Conservation (phyloP, 352 stramenopile species). For the Globisporangium sylvaticum region DNA sequence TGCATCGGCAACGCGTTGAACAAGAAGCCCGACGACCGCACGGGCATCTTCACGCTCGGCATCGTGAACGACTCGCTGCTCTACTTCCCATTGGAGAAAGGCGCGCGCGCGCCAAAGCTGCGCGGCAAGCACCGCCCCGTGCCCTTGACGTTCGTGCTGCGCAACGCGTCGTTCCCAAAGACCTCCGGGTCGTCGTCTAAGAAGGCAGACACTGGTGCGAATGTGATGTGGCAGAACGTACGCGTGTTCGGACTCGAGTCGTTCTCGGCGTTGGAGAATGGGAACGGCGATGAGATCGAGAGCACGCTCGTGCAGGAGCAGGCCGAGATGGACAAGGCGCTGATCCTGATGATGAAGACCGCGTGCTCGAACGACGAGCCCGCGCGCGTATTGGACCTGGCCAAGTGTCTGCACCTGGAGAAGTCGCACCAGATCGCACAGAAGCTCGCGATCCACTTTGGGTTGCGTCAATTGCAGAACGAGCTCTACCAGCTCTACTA, state of each 20-base stretch:
- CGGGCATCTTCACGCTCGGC: conserved; percentile 61
- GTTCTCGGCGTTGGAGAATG: background rate
- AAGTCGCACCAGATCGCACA: conserved; percentile 84
- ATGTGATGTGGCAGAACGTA: conserved; percentile 71
- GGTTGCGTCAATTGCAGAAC: conserved; percentile 60
- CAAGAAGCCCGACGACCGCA: conserved; percentile 55
- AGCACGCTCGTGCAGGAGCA: conserved; percentile 49
- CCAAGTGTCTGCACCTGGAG: conserved; percentile 76
- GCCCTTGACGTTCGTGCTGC: conserved; percentile 56
- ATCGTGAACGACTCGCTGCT: conserved; percentile 70
- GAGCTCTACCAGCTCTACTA: conserved; percentile 75
- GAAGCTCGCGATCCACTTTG: conserved; percentile 80
- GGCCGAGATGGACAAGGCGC: conserved; percentile 77
- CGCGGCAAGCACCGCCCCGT: conserved; percentile 72
- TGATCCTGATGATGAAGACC: conserved; percentile 84
- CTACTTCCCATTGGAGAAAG: conserved; percentile 67
- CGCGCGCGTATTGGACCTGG: conserved; percentile 64
- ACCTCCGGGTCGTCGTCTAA: conserved; percentile 24
- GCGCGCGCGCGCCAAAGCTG: conserved; percentile 36
- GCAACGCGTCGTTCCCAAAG: conserved; percentile 51
- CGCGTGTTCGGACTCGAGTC: conserved; percentile 39
- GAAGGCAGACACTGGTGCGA: conserved; percentile 24
- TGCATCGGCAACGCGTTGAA: conserved; percentile 56
- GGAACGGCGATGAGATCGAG: background rate
- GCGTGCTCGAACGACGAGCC: conserved; percentile 67